Base-by-base conservation (phyloP, 495 filamentous ascomycete genomes). In the Coniosporium apollinis region DNA sequence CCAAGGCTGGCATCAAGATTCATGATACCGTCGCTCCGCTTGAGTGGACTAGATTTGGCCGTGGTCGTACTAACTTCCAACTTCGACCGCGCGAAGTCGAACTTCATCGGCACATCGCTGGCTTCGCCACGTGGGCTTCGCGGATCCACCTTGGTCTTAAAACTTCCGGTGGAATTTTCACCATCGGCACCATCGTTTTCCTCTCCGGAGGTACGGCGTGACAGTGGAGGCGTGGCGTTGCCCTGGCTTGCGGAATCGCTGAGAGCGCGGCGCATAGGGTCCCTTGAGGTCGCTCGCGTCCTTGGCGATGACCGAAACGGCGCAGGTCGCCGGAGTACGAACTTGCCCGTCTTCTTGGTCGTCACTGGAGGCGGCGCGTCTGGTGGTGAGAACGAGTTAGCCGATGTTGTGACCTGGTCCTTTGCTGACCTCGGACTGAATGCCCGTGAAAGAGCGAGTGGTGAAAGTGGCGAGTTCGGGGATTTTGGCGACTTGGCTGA, bases 11-110 rank as follows among this genome's bases (percentile, higher is more conserved):
- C 59, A 43, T 91, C 87, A 10, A 91, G 54, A 47, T 81, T 80
- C 79, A 92, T 89, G 10, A 78, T 76, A 4, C 79, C 77, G 55
- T 97, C 89, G 46, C 74, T 91, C 32, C 91, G 72, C 59, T 96
- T 96, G 29, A 97, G 58, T 0, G 89, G 89, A 51, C 87, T 94
- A 19, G 78, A 74, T 30, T 78, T 73, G 14, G 66, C 55, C 11
- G 74, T 66, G 58, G 2, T 44, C 43, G 41, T 45, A 45, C 26
- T 54, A 6, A 22, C 36, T 19, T 47, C 40, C 18, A 26, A 10
- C 4, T 45, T 41, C 6, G 52, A 42, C 19, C 48, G 52, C 15
- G 48, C 33, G 36, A 57, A 54, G 14, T 56, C 50, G 40, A 58
- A 51, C 33, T 56, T 54, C 22, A 51, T 51, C 1, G 51, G 47